Percentiles rank a stretch among this genome's conserved stretches.
Evolutionary conservation across 352 stramenopile species (phyloP).

Genomic region (Stramenopiles sp.): DNA sequence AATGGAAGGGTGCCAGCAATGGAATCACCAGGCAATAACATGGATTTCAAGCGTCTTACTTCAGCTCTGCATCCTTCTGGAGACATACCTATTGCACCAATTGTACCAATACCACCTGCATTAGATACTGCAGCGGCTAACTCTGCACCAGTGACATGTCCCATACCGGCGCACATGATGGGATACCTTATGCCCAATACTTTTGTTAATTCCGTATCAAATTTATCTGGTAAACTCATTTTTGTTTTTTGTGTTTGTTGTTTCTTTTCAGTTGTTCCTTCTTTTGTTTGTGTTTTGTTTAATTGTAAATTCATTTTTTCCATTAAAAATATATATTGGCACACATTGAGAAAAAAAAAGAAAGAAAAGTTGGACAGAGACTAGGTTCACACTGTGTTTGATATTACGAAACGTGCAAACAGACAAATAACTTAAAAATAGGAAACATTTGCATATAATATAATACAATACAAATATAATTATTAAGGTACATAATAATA

Average conservation of each 20-base stretch:
- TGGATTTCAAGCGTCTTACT: background rate
- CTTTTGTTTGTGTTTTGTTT: too few relatives aligned
- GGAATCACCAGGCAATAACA: background rate
- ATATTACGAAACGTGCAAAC: too few relatives aligned
- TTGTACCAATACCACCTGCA: background rate
- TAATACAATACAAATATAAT: too few relatives aligned
- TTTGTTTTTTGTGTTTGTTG: background rate
- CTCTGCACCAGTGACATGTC: background rate
- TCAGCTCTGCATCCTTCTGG: background rate
- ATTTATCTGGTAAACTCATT: background rate
- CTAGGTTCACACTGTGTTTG: too few relatives aligned
- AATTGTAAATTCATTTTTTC: too few relatives aligned
- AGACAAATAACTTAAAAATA: too few relatives aligned
- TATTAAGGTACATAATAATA: too few relatives aligned
- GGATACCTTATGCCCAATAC: background rate
- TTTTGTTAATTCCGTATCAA: background rate
- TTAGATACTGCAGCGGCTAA: background rate
- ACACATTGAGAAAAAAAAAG: too few relatives aligned
- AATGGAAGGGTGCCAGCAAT: background rate
- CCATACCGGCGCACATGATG: background rate
- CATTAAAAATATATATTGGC: too few relatives aligned
- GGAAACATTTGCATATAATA: too few relatives aligned
- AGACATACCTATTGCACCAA: background rate
- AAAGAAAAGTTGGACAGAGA: too few relatives aligned
- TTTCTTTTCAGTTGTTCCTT: background rate